Evolutionary conservation across 129 eudicot species (phyloP).

Genomic region (Kitagawia praeruptora): DNA sequence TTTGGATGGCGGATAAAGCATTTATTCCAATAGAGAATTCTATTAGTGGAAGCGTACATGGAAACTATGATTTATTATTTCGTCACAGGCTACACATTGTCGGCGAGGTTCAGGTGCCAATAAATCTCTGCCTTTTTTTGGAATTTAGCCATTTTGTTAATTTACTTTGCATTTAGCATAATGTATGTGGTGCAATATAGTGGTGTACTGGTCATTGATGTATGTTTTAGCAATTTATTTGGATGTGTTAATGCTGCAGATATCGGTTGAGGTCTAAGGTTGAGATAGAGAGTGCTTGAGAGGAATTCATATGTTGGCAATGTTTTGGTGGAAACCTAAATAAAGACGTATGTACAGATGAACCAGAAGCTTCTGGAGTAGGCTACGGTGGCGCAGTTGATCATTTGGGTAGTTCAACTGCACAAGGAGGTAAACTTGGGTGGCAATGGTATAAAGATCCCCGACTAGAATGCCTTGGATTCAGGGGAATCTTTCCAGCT

Average conservation of each 20-base stretch:
- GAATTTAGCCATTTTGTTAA: not conserved
- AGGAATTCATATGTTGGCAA: conserved; percentile 80
- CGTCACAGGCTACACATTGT: no score
- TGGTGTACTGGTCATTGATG: not conserved
- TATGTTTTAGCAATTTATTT: not conserved
- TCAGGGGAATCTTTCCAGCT: conserved; percentile 77
- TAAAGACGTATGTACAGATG: conserved; percentile 36
- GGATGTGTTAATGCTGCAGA: conserved; percentile 31
- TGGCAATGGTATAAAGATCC: conserved; percentile 85
- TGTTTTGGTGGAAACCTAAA: conserved; percentile 50
- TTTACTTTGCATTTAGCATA: not conserved
- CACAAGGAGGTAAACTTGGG: conserved; percentile 49
- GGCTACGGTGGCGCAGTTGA: conserved; percentile 76
- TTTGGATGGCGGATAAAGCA: no score
- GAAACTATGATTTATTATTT: no score
- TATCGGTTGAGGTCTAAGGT: conserved; percentile 91
- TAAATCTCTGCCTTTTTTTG: not conserved
- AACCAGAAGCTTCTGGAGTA: conserved; percentile 55
- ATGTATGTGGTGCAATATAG: not conserved
- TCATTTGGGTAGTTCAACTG: conserved; percentile 46
- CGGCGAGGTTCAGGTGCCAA: no score
- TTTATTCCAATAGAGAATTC: no score
- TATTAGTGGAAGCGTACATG: no score
- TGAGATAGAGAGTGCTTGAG: conserved; percentile 58
- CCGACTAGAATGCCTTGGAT: conserved; percentile 67